phyloP scores from a whole-genome alignment of 257 asterid species.

The Ajuga chamaepitys region DNA sequence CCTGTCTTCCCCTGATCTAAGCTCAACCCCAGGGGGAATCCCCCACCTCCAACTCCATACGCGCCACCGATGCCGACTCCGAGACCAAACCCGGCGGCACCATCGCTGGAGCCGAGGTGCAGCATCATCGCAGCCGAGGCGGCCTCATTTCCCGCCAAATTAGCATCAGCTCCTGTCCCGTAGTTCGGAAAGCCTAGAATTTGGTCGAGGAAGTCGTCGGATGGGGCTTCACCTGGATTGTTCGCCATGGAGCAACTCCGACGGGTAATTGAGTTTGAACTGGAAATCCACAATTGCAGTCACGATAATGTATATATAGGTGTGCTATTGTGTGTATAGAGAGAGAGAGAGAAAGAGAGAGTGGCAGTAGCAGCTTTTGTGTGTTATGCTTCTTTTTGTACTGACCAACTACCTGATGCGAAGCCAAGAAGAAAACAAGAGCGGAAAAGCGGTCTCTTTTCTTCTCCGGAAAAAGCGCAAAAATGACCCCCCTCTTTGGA shows the following conservation, averaged over 20 bases:
- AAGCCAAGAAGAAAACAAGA: slow-evolving; percentile 29
- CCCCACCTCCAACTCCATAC: slow-evolving; percentile 37
- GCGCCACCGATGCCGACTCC: slow-evolving; percentile 43
- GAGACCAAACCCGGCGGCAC: slow-evolving; percentile 43
- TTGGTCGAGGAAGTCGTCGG: slow-evolving; percentile 93
- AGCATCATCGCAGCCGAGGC: slow-evolving; percentile 47
- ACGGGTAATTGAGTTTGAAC: slow-evolving; percentile 2
- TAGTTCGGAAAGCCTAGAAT: slow-evolving; percentile 70
- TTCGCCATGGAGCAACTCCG: slow-evolving; percentile 51
- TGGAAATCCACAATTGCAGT: slow-evolving; percentile 11
- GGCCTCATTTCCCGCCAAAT: slow-evolving; percentile 43
- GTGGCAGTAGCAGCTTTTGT: slow-evolving; percentile 13
- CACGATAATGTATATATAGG: not conserved
- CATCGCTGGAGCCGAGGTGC: slow-evolving; percentile 59
- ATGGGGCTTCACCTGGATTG: slow-evolving; percentile 58
- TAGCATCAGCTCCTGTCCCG: slow-evolving; percentile 32
- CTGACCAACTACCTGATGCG: slow-evolving; percentile 21
- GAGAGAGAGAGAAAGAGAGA: slow-evolving; percentile 14
- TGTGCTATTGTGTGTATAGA: not conserved
- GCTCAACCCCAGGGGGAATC: slow-evolving; percentile 89
- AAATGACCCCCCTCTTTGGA: too few relatives aligned
- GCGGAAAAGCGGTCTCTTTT: slow-evolving; percentile 23
- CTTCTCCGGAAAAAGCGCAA: too few relatives aligned
- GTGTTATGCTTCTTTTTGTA: slow-evolving; percentile 4
- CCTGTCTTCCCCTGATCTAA: slow-evolving; percentile 79